Evolutionary conservation across 495 filamentous ascomycete species (phyloP).

Genomic region (Podospora conica): DNA sequence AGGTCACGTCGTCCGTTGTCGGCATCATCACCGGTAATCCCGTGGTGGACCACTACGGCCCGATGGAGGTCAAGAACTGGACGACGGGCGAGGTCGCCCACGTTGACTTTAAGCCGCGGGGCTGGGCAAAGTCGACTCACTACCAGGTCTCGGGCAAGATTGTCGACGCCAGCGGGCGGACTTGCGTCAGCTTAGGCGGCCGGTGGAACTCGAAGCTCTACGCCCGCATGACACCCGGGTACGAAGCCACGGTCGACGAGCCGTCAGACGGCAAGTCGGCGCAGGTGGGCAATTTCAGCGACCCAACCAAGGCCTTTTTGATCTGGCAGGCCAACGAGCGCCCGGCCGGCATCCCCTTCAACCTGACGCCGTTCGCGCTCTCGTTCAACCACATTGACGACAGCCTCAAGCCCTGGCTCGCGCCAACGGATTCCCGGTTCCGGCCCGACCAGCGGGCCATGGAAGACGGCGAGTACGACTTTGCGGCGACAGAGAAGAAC

Average conservation of each 20-base stretch:
- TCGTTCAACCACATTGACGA: slow-evolving; percentile 87
- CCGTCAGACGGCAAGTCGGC: slow-evolving; percentile 33
- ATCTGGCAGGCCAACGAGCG: slow-evolving; percentile 86
- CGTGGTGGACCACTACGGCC: slow-evolving; percentile 95
- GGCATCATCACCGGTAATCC: slow-evolving; percentile 97
- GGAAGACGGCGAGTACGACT: slow-evolving; percentile 93
- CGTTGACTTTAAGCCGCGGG: slow-evolving; percentile 92
- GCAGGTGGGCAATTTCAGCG: slow-evolving; percentile 39
- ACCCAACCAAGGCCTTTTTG: slow-evolving; percentile 67
- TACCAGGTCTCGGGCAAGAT: slow-evolving; percentile 85
- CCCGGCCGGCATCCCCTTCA: slow-evolving; percentile 85
- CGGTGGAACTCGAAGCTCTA: slow-evolving; percentile 98
- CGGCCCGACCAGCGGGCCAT: slow-evolving; percentile 96
- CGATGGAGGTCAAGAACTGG: slow-evolving; percentile 96
- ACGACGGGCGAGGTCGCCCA: slow-evolving; percentile 84
- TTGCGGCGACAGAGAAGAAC: slow-evolving; percentile 91
- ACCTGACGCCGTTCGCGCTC: slow-evolving; percentile 91
- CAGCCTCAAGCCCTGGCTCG: slow-evolving; percentile 60
- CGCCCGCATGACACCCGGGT: slow-evolving; percentile 86
- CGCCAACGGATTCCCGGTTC: slow-evolving; percentile 86
- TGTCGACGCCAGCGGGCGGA: slow-evolving; percentile 62
- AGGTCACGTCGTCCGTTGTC: slow-evolving; percentile 94
- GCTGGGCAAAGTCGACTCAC: slow-evolving; percentile 88
- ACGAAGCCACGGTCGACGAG: slow-evolving; percentile 64
- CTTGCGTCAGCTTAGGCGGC: slow-evolving; percentile 83